Base-by-base conservation (phyloP, 1,284 basidiomycete species). In the Ceratobasidium sp. region DNA sequence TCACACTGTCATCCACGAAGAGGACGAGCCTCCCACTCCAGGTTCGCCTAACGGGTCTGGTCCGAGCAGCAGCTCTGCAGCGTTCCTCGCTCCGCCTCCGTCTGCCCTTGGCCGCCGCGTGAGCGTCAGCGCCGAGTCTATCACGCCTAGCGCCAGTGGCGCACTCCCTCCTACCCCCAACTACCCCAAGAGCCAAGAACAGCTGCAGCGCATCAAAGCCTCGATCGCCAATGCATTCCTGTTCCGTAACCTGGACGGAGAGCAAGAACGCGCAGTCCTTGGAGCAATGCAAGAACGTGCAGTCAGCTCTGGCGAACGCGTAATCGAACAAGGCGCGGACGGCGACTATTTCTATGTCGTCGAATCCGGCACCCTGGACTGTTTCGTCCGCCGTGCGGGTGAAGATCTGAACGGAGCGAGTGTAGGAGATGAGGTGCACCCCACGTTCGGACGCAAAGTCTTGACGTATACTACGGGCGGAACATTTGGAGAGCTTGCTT, bases 311-410 rank as follows among this genome's bases (percentile, higher is more conserved):
- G 91, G 92, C 76, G 91, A 95, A 76, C 91, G 95, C 36, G 93
- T 99, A 76, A 99, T 99, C 79, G 90, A 94, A 76, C 97, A 99
- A 84, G 97, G 98, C 59, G 97, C 97, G 78, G 94, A 95, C 48
- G 97, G 97, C 65, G 97, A 99, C 81, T 98, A 92, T 84, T 99
- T 99, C 83, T 99, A 99, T 84, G 93, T 99, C 74, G 96, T 99
- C 78, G 98, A 99, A 84, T 88, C 89, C 53, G 97, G 97, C 0
- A 85, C 91, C 65, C 87, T 99, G 75, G 90, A 98, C 80, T 94
- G 96, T 80, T 99, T 91, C 84, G 94, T 97, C 79, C 90, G 88
- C 73, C 69, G 77, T 44, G 41, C 75, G 73, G 56, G 75, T 74
- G 86, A 88, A 3, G 88, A 89, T 9, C 82, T 90, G 7, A 73